Evolutionary conservation across 345 rosid genomes (phyloP), one percentile per base, ranked within the genome.

Genomic region (Corchorus capsularis): DNA sequence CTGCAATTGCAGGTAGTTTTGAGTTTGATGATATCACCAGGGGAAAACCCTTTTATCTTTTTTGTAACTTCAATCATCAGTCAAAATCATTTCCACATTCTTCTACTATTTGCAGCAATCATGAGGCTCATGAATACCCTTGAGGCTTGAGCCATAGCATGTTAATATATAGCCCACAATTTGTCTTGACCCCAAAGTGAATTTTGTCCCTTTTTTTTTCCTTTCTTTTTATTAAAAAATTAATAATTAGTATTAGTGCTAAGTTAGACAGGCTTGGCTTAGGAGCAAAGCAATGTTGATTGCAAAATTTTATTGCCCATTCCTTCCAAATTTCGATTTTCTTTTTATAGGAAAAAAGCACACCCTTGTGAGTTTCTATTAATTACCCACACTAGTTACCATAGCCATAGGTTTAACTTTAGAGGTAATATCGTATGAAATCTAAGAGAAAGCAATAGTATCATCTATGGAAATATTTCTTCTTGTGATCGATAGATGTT

Each of bases 121-220:
- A 66, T 66, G 37, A 66, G 54, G 16, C 9, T 45, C 17, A 4
- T 12, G 3, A 66, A 12, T 39, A 64, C 69, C 35, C 12, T 6
- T 2, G 47, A 12, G 10, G 17, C 12, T 6, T 2, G 47, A 12
- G 10, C 54, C n/a, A 45, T 35, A 45, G 15, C 45, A 19, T 20
- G 47, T 45, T 35, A 0, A 27, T 27, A 27, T 27, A 20, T 46
- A 12, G 71, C 35, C 32, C n/a, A 20, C n/a, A 12, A 37, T 66
- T 20, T 66, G 71, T 66, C 55, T 17, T 46, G 54, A 20, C 71
- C 70, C 54, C 71, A 66, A 66, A 66, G 71, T 20, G 10, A 66
- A 45, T 45, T 20, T 12, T 16, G 37, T 13, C 11, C 6, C 20
- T 46, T 1, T 39, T 39, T 39, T 39, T 6, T 6, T 3, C 43